A percentile compares a stretch with the other conserved stretches of the same genome.
Conservation (phyloP, 192 early-diverging fungal genomes). For the Coemansia guatemalensis region DNA sequence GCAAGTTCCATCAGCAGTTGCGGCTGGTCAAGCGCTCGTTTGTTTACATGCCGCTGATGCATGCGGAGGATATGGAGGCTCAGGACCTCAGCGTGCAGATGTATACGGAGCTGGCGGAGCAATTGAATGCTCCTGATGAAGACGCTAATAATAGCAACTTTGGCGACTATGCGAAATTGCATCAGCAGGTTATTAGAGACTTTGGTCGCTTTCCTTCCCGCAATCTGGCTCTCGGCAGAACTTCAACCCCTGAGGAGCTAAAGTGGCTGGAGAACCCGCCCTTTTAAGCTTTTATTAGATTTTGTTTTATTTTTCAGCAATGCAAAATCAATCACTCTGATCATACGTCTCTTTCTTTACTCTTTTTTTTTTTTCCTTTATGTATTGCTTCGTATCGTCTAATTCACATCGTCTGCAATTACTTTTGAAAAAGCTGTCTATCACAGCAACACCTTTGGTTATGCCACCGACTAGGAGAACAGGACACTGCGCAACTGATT, state of each 20-base stretch:
- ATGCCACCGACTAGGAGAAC: not conserved
- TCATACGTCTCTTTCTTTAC: not conserved
- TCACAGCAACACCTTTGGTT: not conserved
- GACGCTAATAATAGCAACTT: conserved; percentile 32
- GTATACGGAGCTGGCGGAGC: conserved; percentile 49
- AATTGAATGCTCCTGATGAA: conserved; percentile 40
- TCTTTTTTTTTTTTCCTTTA: not conserved
- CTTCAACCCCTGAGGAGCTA: conserved; percentile 57
- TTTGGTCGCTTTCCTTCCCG: conserved; percentile 67
- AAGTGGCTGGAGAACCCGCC: conserved; percentile 48
- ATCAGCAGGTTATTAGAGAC: conserved; percentile 54
- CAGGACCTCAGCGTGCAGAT: conserved; percentile 57
- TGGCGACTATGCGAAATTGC: conserved; percentile 48
- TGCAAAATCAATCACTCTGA: not conserved
- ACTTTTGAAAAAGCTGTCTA: too few relatives aligned
- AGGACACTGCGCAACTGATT: not conserved
- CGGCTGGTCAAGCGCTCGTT: conserved; percentile 55
- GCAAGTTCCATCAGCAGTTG: conserved; percentile 53
- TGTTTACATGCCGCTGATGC: conserved; percentile 63
- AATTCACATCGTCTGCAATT: too few relatives aligned
- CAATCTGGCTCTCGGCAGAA: conserved; percentile 56
- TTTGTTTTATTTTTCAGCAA: conserved; percentile 7
- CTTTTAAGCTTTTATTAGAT: conserved; percentile 15
- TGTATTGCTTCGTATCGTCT: too few relatives aligned
- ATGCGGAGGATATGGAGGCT: conserved; percentile 61